These are phyloP conservation scores for Leccinum variicolor DNA, from an alignment of 768 basidiomycete species.

Conservation along the genomic window DNA sequence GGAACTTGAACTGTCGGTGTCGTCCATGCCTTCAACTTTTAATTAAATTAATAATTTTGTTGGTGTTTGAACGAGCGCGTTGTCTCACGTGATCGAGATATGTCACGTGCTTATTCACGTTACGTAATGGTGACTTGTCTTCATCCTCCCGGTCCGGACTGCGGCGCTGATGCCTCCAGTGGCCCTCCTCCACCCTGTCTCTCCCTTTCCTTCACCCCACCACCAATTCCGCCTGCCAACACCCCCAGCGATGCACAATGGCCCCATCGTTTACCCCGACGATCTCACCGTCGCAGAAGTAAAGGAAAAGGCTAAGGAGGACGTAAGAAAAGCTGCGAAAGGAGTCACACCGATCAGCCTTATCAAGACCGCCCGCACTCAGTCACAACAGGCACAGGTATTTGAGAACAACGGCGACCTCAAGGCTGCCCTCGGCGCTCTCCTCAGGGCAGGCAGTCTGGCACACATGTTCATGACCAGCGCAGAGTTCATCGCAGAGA, in stretches of 20 bases:
- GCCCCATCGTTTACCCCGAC: slow-evolving; percentile 21
- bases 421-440: slow-evolving; percentile 54
- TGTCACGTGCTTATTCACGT: slow-evolving; percentile 12
- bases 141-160: slow-evolving; percentile 7
- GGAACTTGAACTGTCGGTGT: not conserved
- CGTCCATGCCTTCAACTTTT: not conserved
- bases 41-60: not conserved
- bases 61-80: slow-evolving; percentile 20
- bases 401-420: slow-evolving; percentile 58
- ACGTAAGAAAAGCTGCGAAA: slow-evolving; percentile 49
- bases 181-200: slow-evolving; percentile 37
- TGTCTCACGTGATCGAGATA: slow-evolving; percentile 22
- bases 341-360: slow-evolving; percentile 60
- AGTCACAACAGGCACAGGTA: slow-evolving; percentile 50
- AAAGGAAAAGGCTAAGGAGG: slow-evolving; percentile 44
- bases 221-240: not conserved
- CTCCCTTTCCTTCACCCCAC: slow-evolving; percentile 16
- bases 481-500: slow-evolving; percentile 51
- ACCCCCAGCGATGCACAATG: slow-evolving; percentile 40
- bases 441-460: slow-evolving; percentile 60
- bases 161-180: slow-evolving; percentile 15
- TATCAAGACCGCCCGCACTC: slow-evolving; percentile 59
- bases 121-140: slow-evolving; percentile 24
- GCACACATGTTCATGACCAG: slow-evolving; percentile 58
- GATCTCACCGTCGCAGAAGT: slow-evolving; percentile 43